Evolutionary conservation across 2,329 filamentous ascomycete species (phyloP).

Genomic region (Arthrobotrys sinensis): DNA sequence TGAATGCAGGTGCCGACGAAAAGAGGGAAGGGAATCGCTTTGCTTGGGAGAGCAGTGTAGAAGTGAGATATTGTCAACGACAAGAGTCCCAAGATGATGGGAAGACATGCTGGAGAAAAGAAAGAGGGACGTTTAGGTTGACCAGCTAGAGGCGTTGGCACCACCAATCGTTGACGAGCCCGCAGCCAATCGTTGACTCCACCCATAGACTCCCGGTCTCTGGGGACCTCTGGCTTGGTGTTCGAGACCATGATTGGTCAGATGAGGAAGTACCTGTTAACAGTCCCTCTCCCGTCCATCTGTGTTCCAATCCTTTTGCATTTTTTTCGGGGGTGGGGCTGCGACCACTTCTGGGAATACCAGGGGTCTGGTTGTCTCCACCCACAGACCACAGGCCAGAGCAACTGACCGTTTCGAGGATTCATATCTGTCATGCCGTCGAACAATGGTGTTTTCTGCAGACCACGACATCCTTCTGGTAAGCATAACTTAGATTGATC

Average conservation of each 20-base stretch:
- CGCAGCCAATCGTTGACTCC: conserved; percentile 60
- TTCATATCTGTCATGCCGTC: conserved; percentile 37
- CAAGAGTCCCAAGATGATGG: conserved; percentile 58
- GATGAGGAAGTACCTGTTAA: conserved; percentile 29
- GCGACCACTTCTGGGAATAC: conserved; percentile 51
- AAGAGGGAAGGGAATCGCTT: conserved; percentile 42
- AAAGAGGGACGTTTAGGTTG: conserved; percentile 40
- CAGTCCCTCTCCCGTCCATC: conserved; percentile 44
- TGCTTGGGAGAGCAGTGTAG: conserved; percentile 55
- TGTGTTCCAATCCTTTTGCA: conserved; percentile 50
- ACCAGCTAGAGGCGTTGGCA: conserved; percentile 53
- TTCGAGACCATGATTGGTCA: conserved; percentile 46
- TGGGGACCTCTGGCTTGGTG: conserved; percentile 56
- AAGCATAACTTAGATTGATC: neutral
- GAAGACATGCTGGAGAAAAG: conserved; percentile 53
- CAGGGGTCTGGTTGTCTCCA: conserved; percentile 55
- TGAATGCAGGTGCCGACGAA: conserved; percentile 44
- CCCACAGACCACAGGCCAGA: conserved; percentile 30
- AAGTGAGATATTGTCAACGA: conserved; percentile 48
- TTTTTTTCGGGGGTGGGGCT: conserved; percentile 56
- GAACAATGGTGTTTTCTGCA: conserved; percentile 46
- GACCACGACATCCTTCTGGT: conserved; percentile 26
- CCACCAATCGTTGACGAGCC: conserved; percentile 56
- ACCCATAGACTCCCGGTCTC: conserved; percentile 54
- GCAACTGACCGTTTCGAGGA: conserved; percentile 39